Evolutionary conservation across 106 monocot species (phyloP), one percentile per base, ranked within the genome.

Genomic region (Dendrobium officinale): DNA sequence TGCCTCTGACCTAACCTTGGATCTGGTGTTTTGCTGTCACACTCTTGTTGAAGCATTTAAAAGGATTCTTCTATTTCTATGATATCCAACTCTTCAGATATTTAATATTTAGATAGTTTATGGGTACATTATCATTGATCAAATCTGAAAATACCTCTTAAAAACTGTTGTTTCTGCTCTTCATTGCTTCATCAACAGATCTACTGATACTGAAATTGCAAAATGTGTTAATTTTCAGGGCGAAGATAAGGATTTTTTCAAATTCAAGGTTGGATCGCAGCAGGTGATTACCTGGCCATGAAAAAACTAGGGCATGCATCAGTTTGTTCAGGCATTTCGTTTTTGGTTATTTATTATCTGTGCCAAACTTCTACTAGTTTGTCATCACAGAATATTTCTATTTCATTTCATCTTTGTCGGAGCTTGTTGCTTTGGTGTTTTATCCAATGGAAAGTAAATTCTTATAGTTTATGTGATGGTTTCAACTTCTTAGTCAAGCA

Each of bases 241-340:
- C 61, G 92, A 87, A 79, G 98, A 98, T 47, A 98, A 98, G 83
- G 92, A 83, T 37, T 98, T 89, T 80, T 95, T 95, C 85, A 98
- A 92, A 64, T 98, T 98, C 77, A 90, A 86, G 84, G 72, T 98
- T 81, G 94, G 98, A 82, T 92, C 85, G 66, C 75, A 84, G 58
- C 88, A 98, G 95, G 98, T 95, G 43, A 85, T 42, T 31, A 64
- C 37, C 37, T 72, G 10, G 11, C 16, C 27, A 72, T 16, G 37
- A 67, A 9, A 0, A 67, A 67, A 67, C 4, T 72, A 72, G 29
- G 33, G 13, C 33, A 3, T 64, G 20, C 24, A 26, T n/a, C 64
- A 16, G 8, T 24, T 26, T 64, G 64, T 64, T 64, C 64, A 24
- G 24, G 24, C 64, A 64, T 64, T 64, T 64, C 9, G 4, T n/a